phyloP scores from a whole-genome alignment of 2,329 filamentous ascomycete genomes.

The Pseudocercospora vitis region DNA sequence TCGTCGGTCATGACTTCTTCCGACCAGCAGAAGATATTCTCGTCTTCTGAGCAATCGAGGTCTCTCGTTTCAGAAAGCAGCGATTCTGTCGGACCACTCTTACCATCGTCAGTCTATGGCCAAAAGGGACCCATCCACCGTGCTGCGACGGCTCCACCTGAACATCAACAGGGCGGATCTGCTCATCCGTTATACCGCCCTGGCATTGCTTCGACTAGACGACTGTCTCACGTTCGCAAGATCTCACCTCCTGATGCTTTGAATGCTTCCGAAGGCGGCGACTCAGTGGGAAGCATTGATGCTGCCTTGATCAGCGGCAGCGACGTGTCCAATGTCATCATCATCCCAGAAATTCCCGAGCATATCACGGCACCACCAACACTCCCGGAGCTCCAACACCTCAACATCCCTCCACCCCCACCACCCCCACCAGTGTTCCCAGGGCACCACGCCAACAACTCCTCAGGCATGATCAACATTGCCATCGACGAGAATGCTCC shows the following conservation, averaged over 20 bases:
- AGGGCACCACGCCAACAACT: constrained; percentile 22
- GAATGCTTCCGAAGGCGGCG: constrained; percentile 28
- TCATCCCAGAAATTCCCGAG: constrained; percentile 41
- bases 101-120: constrained; percentile 51
- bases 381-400: constrained; percentile 62
- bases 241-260: constrained; percentile 44
- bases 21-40: constrained; percentile 17
- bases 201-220: constrained; percentile 30
- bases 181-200: constrained; percentile 40
- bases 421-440: constrained; percentile 41
- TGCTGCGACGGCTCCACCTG: constrained; percentile 51
- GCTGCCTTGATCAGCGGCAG: constrained; percentile 49
- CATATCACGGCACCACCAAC: constrained; percentile 27
- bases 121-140: constrained; percentile 42
- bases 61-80: constrained; percentile 22
- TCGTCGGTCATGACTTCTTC: constrained; percentile 15
- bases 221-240: constrained; percentile 46
- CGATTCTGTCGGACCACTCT: constrained; percentile 48
- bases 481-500: constrained; percentile 45
- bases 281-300: constrained; percentile 49
- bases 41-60: constrained; percentile 43
- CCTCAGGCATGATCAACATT: constrained; percentile 44
- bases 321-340: constrained; percentile 44
- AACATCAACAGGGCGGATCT: constrained; percentile 37
- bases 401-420: constrained; percentile 53